These are phyloP conservation scores for Apocynum venetum DNA, from an alignment of 257 asterid genomes.

Conservation along the genomic window DNA sequence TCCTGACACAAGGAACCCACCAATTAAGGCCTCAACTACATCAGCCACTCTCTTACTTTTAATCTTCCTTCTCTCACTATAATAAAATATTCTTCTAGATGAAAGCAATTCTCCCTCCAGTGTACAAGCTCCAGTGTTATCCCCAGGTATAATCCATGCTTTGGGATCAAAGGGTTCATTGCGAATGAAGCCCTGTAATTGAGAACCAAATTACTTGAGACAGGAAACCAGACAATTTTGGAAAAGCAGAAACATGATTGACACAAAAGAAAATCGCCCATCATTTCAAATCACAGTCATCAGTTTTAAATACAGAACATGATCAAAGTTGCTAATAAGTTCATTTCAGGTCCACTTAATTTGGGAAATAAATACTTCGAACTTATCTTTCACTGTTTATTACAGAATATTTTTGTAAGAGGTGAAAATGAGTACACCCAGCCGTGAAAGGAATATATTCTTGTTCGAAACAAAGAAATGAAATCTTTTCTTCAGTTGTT, in stretches of 20 bases:
- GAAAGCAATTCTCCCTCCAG: slow-evolving; percentile 35
- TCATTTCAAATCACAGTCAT: background rate
- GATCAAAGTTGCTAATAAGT: background rate
- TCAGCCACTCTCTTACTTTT: slow-evolving; percentile 66
- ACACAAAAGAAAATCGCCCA: background rate
- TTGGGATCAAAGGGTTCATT: slow-evolving; percentile 64
- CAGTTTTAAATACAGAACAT: background rate
- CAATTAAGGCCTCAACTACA: slow-evolving; percentile 86
- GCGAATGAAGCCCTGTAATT: slow-evolving; percentile 66
- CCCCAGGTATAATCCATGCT: slow-evolving; percentile 68
- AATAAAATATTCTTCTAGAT: slow-evolving; percentile 31
- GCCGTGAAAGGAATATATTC: too few relatives aligned
- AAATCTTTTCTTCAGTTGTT: too few relatives aligned
- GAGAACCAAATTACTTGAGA: background rate
- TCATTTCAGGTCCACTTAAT: background rate
- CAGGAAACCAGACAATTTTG: background rate
- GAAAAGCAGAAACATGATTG: background rate
- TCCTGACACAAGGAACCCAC: slow-evolving; percentile 61
- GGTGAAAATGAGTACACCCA: too few relatives aligned
- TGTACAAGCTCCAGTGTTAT: slow-evolving; percentile 20
- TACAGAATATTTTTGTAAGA: too few relatives aligned
- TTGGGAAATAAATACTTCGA: background rate
- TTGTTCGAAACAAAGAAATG: too few relatives aligned
- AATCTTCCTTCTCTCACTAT: slow-evolving; percentile 24
- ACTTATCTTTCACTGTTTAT: too few relatives aligned